Percentiles rank a stretch among this genome's conserved stretches.
Evolutionary conservation across 805 yeast species (phyloP).

Genomic region (Candida nanaspora): DNA sequence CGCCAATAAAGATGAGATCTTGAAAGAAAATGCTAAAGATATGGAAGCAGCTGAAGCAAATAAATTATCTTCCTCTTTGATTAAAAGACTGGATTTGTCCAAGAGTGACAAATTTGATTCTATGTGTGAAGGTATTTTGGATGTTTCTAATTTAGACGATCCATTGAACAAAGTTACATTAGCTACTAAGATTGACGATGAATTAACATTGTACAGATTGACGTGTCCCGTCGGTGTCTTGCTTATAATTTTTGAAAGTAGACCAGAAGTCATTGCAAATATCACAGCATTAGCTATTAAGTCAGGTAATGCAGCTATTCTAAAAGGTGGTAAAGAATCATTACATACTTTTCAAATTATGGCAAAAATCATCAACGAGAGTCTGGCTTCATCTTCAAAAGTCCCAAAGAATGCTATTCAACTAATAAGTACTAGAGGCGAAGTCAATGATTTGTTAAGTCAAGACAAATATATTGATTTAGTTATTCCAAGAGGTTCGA

Average conservation of each 20-base stretch:
- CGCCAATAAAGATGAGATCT: conserved; percentile 50
- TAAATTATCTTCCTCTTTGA: conserved; percentile 59
- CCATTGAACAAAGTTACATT: conserved; percentile 88
- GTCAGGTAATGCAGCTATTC: conserved; percentile 93
- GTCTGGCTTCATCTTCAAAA: conserved; percentile 48
- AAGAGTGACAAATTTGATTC: conserved; percentile 81
- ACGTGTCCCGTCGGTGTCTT: conserved; percentile 95
- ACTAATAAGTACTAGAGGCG: conserved; percentile 81
- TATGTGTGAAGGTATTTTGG: conserved; percentile 91
- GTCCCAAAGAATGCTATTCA: conserved; percentile 83
- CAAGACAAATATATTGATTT: conserved; percentile 90
- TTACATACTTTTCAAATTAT: conserved; percentile 75
- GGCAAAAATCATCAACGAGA: conserved; percentile 60
- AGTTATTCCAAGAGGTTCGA: conserved; percentile 98
- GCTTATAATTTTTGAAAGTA: conserved; percentile 85
- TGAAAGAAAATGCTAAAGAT: conserved; percentile 70
- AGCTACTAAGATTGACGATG: conserved; percentile 82
- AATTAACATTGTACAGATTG: conserved; percentile 72
- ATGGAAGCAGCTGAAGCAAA: conserved; percentile 59
- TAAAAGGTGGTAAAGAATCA: conserved; percentile 97
- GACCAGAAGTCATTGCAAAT: conserved; percentile 98
- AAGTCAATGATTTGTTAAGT: conserved; percentile 72
- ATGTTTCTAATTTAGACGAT: conserved; percentile 82
- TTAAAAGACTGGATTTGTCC: conserved; percentile 79
- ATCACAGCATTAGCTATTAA: conserved; percentile 93